Percentiles rank a stretch among this genome's conserved stretches.
Evolutionary conservation across 495 filamentous ascomycete species (phyloP).

Genomic region (Aspergillus panamensis): DNA sequence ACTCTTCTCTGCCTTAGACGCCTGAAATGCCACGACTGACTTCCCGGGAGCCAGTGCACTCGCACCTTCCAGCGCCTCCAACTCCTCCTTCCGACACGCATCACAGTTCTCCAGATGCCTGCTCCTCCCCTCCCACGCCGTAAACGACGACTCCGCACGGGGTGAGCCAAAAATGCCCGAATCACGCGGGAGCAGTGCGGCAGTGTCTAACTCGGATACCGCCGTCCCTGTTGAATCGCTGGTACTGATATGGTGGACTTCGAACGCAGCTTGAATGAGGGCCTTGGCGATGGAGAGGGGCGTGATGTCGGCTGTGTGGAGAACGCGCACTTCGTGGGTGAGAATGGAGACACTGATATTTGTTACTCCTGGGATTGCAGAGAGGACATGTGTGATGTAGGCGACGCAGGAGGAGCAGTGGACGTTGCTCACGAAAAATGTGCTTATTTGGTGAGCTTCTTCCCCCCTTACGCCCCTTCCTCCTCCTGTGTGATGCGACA

Average conservation of each 20-base stretch:
- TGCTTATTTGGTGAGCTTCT: conserved; percentile 24
- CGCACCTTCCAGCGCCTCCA: not conserved
- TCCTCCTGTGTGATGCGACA: conserved; percentile 13
- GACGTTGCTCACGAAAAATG: conserved; percentile 48
- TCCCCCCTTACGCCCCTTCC: not conserved
- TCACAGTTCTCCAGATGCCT: conserved; percentile 47
- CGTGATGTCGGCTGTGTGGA: conserved; percentile 29
- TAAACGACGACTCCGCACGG: conserved; percentile 25
- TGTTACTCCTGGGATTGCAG: conserved; percentile 30
- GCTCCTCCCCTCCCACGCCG: conserved; percentile 11
- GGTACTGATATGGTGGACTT: conserved; percentile 46
- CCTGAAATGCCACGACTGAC: not conserved
- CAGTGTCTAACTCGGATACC: conserved; percentile 36
- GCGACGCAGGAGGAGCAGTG: conserved; percentile 54
- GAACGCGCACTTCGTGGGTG: conserved; percentile 43
- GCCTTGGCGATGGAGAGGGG: conserved; percentile 35
- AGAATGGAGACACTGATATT: conserved; percentile 45
- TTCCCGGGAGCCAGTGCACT: not conserved
- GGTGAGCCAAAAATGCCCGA: conserved; percentile 21
- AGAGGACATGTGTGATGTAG: conserved; percentile 44
- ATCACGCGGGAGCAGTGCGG: conserved; percentile 31
- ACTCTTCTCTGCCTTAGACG: not conserved
- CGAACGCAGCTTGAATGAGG: conserved; percentile 50
- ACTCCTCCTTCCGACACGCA: conserved; percentile 45
- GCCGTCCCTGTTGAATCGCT: conserved; percentile 29